Evolutionary conservation across 805 yeast genomes (phyloP), one percentile per base, ranked within the genome.

Genomic region (Scheffersomyces stipitis): DNA sequence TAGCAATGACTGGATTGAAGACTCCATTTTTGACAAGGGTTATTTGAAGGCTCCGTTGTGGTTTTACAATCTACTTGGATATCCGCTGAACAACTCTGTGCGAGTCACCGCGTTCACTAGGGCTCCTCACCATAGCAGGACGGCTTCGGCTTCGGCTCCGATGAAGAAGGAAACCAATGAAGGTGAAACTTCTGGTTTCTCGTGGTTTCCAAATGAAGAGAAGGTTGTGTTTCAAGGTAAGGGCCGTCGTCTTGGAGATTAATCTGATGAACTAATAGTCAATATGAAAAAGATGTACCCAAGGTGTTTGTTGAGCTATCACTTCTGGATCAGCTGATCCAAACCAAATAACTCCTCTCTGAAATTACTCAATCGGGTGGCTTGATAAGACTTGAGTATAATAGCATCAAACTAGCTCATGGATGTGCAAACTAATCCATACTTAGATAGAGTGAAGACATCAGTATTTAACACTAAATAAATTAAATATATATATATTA

Each of bases 31-130:
- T 16, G 78, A 71, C 40, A 61, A 66, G 29, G 85, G 85, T 1
- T 70, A 76, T 42, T 62, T 78, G 37, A 69, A 69, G 36, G 83
- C 85, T 1, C 86, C 86, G 2, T 27, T 36, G n/a, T 58, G 64
- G 57, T 41, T 69, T 14, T 69, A 66, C 47, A 48, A 43, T 3
- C 22, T 57, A 10, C 51, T 68, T 32, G 46, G 49, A 24, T 64
- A 57, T 41, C 70, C 70, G 45, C 27, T 18, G 10, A 28, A 38
- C 22, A 41, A 18, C 18, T 38, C 45, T 8, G 31, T 18, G 17
- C 16, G 42, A 9, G 23, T 31, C 3, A 41, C 44, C 9, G 44
- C 44, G 13, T 26, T 20, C 24, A 7, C 10, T 10, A 7, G 9
- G 24, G 9, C 9, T 10, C 24, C 26, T 7, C 26, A 24, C 22